Evolutionary conservation across 345 rosid species (phyloP).

Genomic region (Syzygium grande): DNA sequence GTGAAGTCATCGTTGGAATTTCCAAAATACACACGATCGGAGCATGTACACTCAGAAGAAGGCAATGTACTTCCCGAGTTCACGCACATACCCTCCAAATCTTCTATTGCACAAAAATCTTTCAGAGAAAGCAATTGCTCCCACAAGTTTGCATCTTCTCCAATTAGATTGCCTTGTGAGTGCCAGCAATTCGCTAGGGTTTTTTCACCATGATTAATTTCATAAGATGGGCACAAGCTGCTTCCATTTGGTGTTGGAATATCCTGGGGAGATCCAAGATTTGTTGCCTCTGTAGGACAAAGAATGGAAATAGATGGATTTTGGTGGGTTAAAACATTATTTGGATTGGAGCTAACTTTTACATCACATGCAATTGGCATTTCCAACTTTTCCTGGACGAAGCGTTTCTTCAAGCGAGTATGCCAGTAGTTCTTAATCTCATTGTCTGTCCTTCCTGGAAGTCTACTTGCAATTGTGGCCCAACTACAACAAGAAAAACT

Average conservation of each 20-base stretch:
- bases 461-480: not conserved
- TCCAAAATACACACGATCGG: not conserved
- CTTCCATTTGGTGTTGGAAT: not conserved
- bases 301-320: not conserved
- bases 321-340: not conserved
- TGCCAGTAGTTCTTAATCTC: constrained; percentile 11
- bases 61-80: not conserved
- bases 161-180: not conserved
- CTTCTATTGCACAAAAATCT: not conserved
- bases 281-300: not conserved
- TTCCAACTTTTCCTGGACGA: not conserved
- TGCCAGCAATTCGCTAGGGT: not conserved
- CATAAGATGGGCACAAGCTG: not conserved
- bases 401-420: not conserved
- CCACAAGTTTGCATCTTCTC: not conserved
- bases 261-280: not conserved
- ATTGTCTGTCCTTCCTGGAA: constrained; percentile 9
- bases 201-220: not conserved
- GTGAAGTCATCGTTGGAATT: not conserved
- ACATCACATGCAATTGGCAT: not conserved
- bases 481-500: not conserved
- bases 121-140: not conserved
- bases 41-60: not conserved
- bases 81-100: not conserved
- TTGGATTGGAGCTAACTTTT: not conserved